phyloP scores from a whole-genome alignment of 2,329 filamentous ascomycete genomes.

The Penicillium sumatraense region DNA sequence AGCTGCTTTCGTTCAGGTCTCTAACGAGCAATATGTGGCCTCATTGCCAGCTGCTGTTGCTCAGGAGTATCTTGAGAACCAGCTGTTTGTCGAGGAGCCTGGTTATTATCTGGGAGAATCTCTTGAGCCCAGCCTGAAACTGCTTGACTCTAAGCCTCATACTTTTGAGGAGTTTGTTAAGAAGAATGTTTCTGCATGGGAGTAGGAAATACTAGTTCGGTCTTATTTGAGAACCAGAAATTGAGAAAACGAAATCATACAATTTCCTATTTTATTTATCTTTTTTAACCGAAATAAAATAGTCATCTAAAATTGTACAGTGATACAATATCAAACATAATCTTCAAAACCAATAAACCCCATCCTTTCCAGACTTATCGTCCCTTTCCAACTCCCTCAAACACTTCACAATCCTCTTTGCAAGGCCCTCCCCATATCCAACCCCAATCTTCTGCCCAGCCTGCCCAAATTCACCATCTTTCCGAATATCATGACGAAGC shows the following conservation, averaged over 20 bases:
- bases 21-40: constrained; percentile 3
- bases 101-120: constrained; percentile 8
- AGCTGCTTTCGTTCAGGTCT: neutral
- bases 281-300: too few relatives aligned
- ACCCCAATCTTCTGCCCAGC: neutral
- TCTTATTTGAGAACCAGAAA: neutral
- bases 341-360: neutral
- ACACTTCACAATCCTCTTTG: neutral
- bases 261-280: too few relatives aligned
- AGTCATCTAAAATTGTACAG: too few relatives aligned
- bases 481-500: neutral
- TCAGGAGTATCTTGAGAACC: constrained; percentile 3
- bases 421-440: neutral
- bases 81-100: constrained; percentile 8
- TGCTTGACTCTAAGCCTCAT: constrained; percentile 3
- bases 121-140: neutral
- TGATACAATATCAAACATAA: too few relatives aligned
- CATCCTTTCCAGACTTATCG: neutral
- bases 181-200: neutral
- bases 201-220: neutral
- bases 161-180: constrained; percentile 1
- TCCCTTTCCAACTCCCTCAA: neutral
- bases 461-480: neutral
- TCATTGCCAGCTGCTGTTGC: neutral
- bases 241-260: neutral